Base-by-base conservation (phyloP, 192 early-diverging fungal species). In the Coemansia nantahalensis region DNA sequence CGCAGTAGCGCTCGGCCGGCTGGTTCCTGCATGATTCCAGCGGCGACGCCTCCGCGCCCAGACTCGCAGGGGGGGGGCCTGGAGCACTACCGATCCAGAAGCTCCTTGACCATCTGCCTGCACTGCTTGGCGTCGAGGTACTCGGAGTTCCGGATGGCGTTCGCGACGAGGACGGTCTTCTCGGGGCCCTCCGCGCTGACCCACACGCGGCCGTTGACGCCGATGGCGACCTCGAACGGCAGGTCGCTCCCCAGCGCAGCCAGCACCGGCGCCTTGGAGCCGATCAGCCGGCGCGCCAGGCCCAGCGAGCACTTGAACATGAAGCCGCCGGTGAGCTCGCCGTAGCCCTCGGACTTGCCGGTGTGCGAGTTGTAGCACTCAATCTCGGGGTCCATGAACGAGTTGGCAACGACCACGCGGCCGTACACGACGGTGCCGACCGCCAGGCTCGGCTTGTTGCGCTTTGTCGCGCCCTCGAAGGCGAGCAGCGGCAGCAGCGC, bases 331-430 rank as follows among this genome's bases (percentile, higher is more conserved):
- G 85, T 83, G 34, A 99, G 73, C 75, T 91, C 90, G 22, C 96
- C 96, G 73, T 80, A 97, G 9, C 93, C 94, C 53, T 92, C 91
- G 0, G 90, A 81, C 55, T 87, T 90, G 31, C 85, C 85, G 1
- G 87, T 85, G 14, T 82, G 65, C 10, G 87, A 85, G 56, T 92
- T 91, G 37, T 86, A 62, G 74, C 97, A 99, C 52, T 94, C 90
- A 14, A 99, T 60, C 54, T 99, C 97, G 10, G 97, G 90, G 35
- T 99, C 95, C 92, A 99, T 95, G 69, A 97, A 91, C 53, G 83
- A 87, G 76, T 96, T 90, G 23, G 97, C 95, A 30, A 93, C 64
- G 8, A 79, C 59, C 4, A 99, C 81, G 24, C 91, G 82, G 14
- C 83, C 92, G 55, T 93, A 99, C 3, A 99, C 82, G 9, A 91